These are phyloP conservation scores for Oryza nivara DNA, from an alignment of 176 grass and related monocot genomes.

Conservation along the genomic window DNA sequence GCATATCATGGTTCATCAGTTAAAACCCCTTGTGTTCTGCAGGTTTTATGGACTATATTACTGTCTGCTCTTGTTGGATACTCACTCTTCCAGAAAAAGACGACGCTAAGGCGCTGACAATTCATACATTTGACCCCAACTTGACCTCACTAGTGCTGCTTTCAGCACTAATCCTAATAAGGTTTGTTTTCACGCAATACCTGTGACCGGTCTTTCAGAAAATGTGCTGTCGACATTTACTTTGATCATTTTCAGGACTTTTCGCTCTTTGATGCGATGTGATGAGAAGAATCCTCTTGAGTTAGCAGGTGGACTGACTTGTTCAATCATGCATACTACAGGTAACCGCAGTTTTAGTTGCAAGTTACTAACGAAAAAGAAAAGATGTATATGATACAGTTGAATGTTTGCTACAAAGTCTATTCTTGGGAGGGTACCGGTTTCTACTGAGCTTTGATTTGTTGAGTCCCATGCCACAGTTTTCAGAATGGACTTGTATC, in stretches of 20 bases:
- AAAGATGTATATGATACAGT: not conserved
- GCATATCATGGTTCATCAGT: not conserved
- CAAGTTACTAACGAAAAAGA: constrained; percentile 1
- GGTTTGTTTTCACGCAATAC: constrained; percentile 16
- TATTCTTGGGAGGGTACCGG: not conserved
- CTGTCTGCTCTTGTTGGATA: constrained; percentile 97
- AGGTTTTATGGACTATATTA: constrained; percentile 97
- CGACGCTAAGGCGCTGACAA: constrained; percentile 62
- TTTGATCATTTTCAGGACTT: constrained; percentile 32
- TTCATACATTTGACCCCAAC: not conserved
- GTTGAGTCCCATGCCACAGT: not conserved
- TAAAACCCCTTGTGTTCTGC: constrained; percentile 19
- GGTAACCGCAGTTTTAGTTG: constrained; percentile 27
- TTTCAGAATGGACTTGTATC: not conserved
- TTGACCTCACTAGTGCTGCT: constrained; percentile 12
- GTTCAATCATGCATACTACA: constrained; percentile 35
- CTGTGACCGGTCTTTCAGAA: not conserved
- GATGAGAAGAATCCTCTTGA: constrained; percentile 13
- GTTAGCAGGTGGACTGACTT: constrained; percentile 22
- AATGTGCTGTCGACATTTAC: not conserved
- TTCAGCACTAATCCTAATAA: constrained; percentile 3
- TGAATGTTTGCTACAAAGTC: not conserved
- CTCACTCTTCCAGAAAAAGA: constrained; percentile 81
- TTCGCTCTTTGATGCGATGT: not conserved
- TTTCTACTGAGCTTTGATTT: not conserved